Percentiles rank a stretch among this genome's conserved stretches.
Evolutionary conservation across 179 eudicot genomes (phyloP).

Genomic region (Nepenthes alata): DNA sequence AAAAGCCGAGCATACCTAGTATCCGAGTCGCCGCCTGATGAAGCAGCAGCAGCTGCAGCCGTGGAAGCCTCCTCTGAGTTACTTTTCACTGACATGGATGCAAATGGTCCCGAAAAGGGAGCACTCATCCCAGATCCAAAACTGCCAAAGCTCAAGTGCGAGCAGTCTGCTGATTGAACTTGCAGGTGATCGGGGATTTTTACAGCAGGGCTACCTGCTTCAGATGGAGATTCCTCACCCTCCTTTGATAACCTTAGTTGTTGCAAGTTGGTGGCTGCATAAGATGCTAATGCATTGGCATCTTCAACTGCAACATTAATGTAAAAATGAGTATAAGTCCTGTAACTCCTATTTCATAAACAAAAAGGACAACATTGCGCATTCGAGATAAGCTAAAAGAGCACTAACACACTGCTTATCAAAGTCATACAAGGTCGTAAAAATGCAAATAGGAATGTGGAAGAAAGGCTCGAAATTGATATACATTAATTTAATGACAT

Average conservation of each 20-base stretch:
- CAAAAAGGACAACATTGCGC: no score
- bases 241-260: slow-evolving; percentile 51
- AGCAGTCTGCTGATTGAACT: slow-evolving; percentile 70
- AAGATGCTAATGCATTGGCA: slow-evolving; percentile 34
- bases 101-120: slow-evolving; percentile 39
- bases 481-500: neutral
- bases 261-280: slow-evolving; percentile 59
- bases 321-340: neutral
- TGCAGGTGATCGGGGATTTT: slow-evolving; percentile 80
- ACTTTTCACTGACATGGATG: slow-evolving; percentile 29
- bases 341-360: no score
- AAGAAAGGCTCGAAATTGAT: neutral
- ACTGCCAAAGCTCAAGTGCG: slow-evolving; percentile 93
- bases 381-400: no score
- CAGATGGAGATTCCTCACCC: slow-evolving; percentile 33
- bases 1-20: slow-evolving; percentile 36
- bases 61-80: slow-evolving; percentile 36
- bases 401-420: no score
- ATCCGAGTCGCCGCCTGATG: slow-evolving; percentile 38
- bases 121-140: slow-evolving; percentile 53
- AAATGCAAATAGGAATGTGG: no score
- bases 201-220: slow-evolving; percentile 63
- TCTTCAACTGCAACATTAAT: slow-evolving; percentile 44
- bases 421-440: no score
- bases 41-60: slow-evolving; percentile 37